These are phyloP conservation scores for Athelia psychrophila DNA, from an alignment of 1,284 basidiomycete genomes.

Conservation along the genomic window DNA sequence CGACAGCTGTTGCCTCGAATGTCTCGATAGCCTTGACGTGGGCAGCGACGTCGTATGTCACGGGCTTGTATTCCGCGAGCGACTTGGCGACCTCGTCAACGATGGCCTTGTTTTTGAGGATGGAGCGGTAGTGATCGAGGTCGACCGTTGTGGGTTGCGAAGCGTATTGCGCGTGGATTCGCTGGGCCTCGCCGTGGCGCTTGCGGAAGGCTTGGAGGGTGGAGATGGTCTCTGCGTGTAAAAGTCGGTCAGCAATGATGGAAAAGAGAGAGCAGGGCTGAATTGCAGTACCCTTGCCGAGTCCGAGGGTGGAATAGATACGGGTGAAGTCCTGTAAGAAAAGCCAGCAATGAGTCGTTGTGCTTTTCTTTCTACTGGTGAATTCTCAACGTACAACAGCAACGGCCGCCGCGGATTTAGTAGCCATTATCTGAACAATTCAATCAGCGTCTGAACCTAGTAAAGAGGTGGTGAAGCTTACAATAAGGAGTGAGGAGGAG, in stretches of 20 bases:
- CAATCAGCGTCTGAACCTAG: background rate
- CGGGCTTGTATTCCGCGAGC: conserved; percentile 89
- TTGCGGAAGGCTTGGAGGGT: conserved; percentile 96
- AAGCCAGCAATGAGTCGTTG: conserved; percentile 17
- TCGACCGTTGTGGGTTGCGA: conserved; percentile 82
- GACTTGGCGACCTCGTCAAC: conserved; percentile 93
- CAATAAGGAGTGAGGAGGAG: background rate
- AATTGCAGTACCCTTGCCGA: conserved; percentile 74
- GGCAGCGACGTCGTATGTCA: conserved; percentile 91
- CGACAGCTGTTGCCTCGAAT: conserved; percentile 95
- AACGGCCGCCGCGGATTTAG: conserved; percentile 76
- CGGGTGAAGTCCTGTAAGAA: conserved; percentile 82
- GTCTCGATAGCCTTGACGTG: conserved; percentile 96
- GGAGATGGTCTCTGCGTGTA: conserved; percentile 75
- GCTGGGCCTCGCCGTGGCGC: conserved; percentile 87
- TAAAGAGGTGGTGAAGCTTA: too few relatives aligned
- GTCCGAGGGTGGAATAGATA: conserved; percentile 86
- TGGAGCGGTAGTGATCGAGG: conserved; percentile 86
- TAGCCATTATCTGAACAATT: conserved; percentile 54
- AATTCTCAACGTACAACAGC: conserved; percentile 56
- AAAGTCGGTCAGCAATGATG: background rate
- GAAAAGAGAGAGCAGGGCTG: conserved; percentile 13
- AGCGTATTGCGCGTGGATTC: conserved; percentile 68
- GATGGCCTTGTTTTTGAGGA: conserved; percentile 92
- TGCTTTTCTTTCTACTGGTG: conserved; percentile 5